Base-by-base conservation (phyloP, 2,329 filamentous ascomycete genomes). In the Clathrospora elynae region DNA sequence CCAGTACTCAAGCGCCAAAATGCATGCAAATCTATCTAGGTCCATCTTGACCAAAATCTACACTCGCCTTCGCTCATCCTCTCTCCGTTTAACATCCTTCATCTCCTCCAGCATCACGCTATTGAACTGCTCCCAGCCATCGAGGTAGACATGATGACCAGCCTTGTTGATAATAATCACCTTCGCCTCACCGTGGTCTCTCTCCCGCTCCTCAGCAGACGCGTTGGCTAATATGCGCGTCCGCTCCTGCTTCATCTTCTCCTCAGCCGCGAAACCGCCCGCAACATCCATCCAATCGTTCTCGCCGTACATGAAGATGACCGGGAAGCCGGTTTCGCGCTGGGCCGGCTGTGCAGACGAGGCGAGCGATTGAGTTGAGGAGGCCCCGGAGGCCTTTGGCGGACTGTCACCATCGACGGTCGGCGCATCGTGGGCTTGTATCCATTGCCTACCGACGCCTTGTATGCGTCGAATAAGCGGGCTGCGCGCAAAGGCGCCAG, bases 251-350 rank as follows among this genome's bases (percentile, higher is more conserved):
- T 88, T 85, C 9, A 97, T 79, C 68, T 87, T 90, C 71, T 91
- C 82, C 62, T 87, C 82, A 0, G 91, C 85, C 0, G 87, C 90
- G 32, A 85, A 82, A 0, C 93, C 93, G 18, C 91, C 93, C 0
- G 84, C 83, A 6, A 93, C 85, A 56, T 99, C 93, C 93, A 99
- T 99, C 93, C 93, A 99, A 75, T 99, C 93, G 63, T 93, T 85
- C 61, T 97, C 91, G 51, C 93, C 93, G 66, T 99, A 99, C 87
- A 97, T 91, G 66, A 99, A 82, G 6, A 97, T 81, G 20, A 97
- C 77, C 0, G 93, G 92, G 35, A 90, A 77, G 1, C 91, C 90
- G 0, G 79, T 87, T 57, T 84, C 82, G 7, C 75, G 69, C 14
- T 60, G 62, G 42, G 10, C 59, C 22, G 10, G 28, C 31, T 9